A percentile compares a stretch with the other conserved stretches of the same genome.
Conservation (phyloP, 331 rosid species). For the Erythrophleum ivorense region DNA sequence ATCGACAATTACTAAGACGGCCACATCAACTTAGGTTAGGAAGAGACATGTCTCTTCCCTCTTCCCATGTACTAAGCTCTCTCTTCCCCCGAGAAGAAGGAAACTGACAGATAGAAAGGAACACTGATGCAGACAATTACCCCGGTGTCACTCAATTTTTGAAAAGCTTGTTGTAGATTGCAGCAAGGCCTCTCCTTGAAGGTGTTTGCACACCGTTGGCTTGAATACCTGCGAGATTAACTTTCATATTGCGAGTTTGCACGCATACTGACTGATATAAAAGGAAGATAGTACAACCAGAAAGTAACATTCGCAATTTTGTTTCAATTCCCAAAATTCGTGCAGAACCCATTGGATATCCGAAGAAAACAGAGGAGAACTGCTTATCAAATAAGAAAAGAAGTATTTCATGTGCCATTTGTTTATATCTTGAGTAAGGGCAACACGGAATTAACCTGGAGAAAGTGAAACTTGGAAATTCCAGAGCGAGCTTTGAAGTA, state of each 20-base stretch:
- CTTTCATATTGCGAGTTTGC: background rate
- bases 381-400: background rate
- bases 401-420: background rate
- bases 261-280: background rate
- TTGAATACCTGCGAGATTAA: conserved; percentile 50
- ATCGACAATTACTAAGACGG: background rate
- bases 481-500: conserved; percentile 51
- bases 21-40: background rate
- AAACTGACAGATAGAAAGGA: background rate
- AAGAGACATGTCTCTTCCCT: background rate
- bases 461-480: conserved; percentile 37
- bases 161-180: conserved; percentile 41
- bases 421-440: background rate
- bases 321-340: conserved; percentile 16
- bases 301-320: conserved; percentile 30
- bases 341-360: background rate
- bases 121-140: conserved; percentile 34
- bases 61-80: background rate
- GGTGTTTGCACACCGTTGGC: conserved; percentile 25
- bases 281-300: background rate
- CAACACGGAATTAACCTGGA: conserved; percentile 43
- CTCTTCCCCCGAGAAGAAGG: background rate
- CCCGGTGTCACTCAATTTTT: conserved; percentile 39
- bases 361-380: background rate
- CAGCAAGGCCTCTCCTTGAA: conserved; percentile 35